phyloP scores from a whole-genome alignment of 2,329 filamentous ascomycete genomes.

The Diplocarpon rosae region DNA sequence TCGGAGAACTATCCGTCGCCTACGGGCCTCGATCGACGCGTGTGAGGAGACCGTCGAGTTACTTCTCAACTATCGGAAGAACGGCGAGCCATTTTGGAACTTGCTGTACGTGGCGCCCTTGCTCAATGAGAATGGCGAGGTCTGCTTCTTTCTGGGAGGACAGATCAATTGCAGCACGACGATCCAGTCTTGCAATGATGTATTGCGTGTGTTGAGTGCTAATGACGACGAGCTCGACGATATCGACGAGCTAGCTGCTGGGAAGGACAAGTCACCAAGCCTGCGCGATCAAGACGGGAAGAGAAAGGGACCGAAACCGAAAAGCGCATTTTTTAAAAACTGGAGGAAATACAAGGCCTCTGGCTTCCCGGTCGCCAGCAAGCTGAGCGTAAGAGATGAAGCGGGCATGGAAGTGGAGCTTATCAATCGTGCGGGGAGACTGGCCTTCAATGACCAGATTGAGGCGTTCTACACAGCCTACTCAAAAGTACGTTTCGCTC shows the following conservation, averaged over 20 bases:
- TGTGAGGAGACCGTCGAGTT: slow-evolving; percentile 38
- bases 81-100: slow-evolving; percentile 45
- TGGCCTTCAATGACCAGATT: slow-evolving; percentile 30
- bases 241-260: slow-evolving; percentile 10
- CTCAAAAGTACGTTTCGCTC: slow-evolving; percentile 28
- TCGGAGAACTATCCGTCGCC: slow-evolving; percentile 29
- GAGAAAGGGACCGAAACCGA: slow-evolving; percentile 1
- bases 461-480: slow-evolving; percentile 34
- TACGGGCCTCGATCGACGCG: slow-evolving; percentile 32
- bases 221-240: slow-evolving; percentile 27
- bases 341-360: slow-evolving; percentile 19
- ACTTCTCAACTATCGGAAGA: slow-evolving; percentile 39
- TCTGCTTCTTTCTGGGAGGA: slow-evolving; percentile 43
- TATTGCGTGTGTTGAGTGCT: slow-evolving; percentile 37
- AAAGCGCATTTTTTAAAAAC: slow-evolving; percentile 21
- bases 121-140: slow-evolving; percentile 35
- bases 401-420: slow-evolving; percentile 33
- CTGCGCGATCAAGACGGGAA: slow-evolving; percentile 2
- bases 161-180: slow-evolving; percentile 47
- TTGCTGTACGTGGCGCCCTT: slow-evolving; percentile 43
- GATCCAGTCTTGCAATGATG: slow-evolving; percentile 38
- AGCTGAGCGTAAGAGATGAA: slow-evolving; percentile 17
- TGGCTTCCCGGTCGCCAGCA: neutral
- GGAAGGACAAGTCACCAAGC: slow-evolving; percentile 15
- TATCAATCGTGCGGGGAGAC: slow-evolving; percentile 27